A percentile compares a stretch with the other conserved stretches of the same genome.
Conservation (phyloP, 1,284 basidiomycete species). For the Schizophyllum amplum region DNA sequence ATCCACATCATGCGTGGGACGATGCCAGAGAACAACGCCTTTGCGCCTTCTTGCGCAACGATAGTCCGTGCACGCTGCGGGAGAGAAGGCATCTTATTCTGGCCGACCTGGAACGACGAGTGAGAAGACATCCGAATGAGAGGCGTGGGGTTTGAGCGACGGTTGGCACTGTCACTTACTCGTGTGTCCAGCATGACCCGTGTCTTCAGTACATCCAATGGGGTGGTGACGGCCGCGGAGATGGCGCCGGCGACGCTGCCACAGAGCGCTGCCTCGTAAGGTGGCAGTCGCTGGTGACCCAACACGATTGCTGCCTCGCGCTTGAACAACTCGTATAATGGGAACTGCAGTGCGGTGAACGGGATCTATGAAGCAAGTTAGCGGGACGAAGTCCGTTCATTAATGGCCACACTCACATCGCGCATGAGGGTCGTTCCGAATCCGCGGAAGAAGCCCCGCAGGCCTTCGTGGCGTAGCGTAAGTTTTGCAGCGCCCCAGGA, state of each 20-base stretch:
- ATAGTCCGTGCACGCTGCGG: slow-evolving; percentile 54
- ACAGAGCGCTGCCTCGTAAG: slow-evolving; percentile 85
- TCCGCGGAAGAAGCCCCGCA: slow-evolving; percentile 36
- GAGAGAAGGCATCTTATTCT: slow-evolving; percentile 47
- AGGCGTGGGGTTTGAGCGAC: background rate
- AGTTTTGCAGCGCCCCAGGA: slow-evolving; percentile 28
- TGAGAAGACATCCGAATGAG: slow-evolving; percentile 30
- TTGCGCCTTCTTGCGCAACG: slow-evolving; percentile 63
- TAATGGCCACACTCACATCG: slow-evolving; percentile 67
- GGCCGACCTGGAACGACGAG: slow-evolving; percentile 39
- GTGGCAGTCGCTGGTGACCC: slow-evolving; percentile 51
- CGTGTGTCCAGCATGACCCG: slow-evolving; percentile 91
- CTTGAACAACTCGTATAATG: slow-evolving; percentile 91
- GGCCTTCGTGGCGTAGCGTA: slow-evolving; percentile 20
- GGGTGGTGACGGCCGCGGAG: slow-evolving; percentile 89
- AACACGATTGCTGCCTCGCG: slow-evolving; percentile 42
- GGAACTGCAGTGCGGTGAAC: slow-evolving; percentile 97
- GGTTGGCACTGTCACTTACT: slow-evolving; percentile 33
- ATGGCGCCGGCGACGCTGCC: slow-evolving; percentile 88
- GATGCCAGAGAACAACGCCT: slow-evolving; percentile 80
- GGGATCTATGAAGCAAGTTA: slow-evolving; percentile 84
- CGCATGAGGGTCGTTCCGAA: slow-evolving; percentile 41
- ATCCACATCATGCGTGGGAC: slow-evolving; percentile 95
- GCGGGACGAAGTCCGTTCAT: too few relatives aligned
- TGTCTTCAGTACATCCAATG: slow-evolving; percentile 95